Evolutionary conservation across 306 rosid genomes (phyloP).

Genomic region (Sicyos edulis): DNA sequence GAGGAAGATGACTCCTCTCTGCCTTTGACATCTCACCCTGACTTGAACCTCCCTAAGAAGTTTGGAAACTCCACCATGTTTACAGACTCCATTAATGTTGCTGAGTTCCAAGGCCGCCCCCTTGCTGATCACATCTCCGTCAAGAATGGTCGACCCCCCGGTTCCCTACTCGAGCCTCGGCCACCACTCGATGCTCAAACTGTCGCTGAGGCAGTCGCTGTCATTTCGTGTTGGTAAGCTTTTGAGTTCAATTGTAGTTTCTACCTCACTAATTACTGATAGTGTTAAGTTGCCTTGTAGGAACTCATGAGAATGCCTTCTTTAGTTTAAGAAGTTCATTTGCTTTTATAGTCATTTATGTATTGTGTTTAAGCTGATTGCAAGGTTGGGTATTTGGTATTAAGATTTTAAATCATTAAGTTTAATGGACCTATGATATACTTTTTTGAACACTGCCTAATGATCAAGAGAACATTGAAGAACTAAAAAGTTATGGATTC

Average conservation of each 20-base stretch:
- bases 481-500: too few relatives aligned
- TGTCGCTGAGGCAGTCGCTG: conserved; percentile 80
- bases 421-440: too few relatives aligned
- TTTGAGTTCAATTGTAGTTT: not conserved
- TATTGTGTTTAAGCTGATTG: too few relatives aligned
- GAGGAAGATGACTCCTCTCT: conserved; percentile 36
- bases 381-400: too few relatives aligned
- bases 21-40: conserved; percentile 49
- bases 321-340: too few relatives aligned
- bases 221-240: conserved; percentile 74
- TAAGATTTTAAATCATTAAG: too few relatives aligned
- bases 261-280: not conserved
- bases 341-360: too few relatives aligned
- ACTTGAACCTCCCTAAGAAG: conserved; percentile 51
- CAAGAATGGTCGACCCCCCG: conserved; percentile 76
- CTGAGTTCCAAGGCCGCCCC: conserved; percentile 78
- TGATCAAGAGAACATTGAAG: too few relatives aligned
- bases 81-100: conserved; percentile 51
- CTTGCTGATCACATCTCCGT: conserved; percentile 68
- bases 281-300: not conserved
- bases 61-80: conserved; percentile 61
- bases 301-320: not conserved
- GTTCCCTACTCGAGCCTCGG: conserved; percentile 52
- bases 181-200: conserved; percentile 76
- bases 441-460: too few relatives aligned